Base-by-base conservation (phyloP, 306 rosid genomes). In the Trifolium subterraneum region DNA sequence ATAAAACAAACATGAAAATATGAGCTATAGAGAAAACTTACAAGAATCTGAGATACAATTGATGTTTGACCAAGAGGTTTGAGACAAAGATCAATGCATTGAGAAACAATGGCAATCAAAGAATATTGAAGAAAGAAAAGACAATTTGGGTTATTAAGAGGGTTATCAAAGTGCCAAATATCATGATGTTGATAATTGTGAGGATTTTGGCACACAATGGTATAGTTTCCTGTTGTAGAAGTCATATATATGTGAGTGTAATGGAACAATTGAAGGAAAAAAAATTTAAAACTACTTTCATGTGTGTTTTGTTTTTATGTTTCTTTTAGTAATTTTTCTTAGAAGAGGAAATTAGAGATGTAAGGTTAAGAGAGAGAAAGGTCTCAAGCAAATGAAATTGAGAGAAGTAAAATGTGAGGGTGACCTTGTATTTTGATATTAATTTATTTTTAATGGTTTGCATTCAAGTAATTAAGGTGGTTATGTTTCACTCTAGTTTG, bases 11-110 rank as follows among this genome's bases (percentile, higher is more conserved):
- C 0, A 14, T 16, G 19, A 25, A 67, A 20, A 62, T 62, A 31
- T 22, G n/a, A 18, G 23, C 31, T 62, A n/a, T n/a, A 47, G 8
- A 65, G 33, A 70, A 83, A 60, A 25, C 88, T 80, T 86, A 88
- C 93, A 67, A 86, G 73, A 38, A 86, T 82, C 19, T 86, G 88
- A 22, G 93, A 73, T 14, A 88, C 89, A 41, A 84, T 16, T 19
- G 77, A 66, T 75, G 86, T 80, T 68, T 88, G 93, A 38, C 87
- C 93, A 7, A 86, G 61, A 8, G 88, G 86, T 64, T 41, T 77
- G 73, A 88, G 82, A 35, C 58, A 54, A 18, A 65, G 1, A 56
- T 78, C 45, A 41, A 86, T 70, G 42, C 80, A 41, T 66, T 66
- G 79, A 1, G 93, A 73, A 27, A 52, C 56, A 0, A 84, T 0